Evolutionary conservation across 2,329 filamentous ascomycete genomes (phyloP), one percentile per base, ranked within the genome.

Genomic region (Coniochaeta sp.): DNA sequence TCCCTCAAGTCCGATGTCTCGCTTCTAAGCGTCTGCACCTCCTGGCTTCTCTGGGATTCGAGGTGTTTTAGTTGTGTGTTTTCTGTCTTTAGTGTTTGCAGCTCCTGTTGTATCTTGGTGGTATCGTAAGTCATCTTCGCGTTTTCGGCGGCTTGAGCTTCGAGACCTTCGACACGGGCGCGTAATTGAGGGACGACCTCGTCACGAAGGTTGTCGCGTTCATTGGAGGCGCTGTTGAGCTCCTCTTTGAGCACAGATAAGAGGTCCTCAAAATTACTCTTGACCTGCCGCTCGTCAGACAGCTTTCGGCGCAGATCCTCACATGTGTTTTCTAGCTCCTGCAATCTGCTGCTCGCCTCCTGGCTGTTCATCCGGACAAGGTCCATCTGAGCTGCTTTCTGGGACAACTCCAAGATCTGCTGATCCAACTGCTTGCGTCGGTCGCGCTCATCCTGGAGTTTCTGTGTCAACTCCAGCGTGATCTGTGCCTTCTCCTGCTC

Each of bases 261-360:
- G 50, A 99, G 81, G 71, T 97, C 93, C 74, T 98, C 92, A 67
- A 98, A 96, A 72, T 96, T 97, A 69, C 91, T 88, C 73, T 96
- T 97, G 67, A 90, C 86, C 71, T 90, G 85, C 60, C 90, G 85
- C 75, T 99, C 95, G 70, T 98, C 92, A 0, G 84, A 81, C 52
- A 99, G 80, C 65, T 90, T 89, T 66, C 93, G 86, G 64, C 89
- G 87, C 55, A 93, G 83, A 69, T 96, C 91, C 65, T 96, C 92
- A 64, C 96, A 86, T 0, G 86, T 86, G 58, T 76, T 79, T 72
- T 97, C 92, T 28, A 98, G 81, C 66, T 96, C 90, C 70, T 84
- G 88, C 40, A 95, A 79, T 59, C 89, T 85, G 28, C 79, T 81
- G 62, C 75, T 81, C 7, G 54, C 54, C 70, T 88, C 79, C 61